Conservation (phyloP, 345 rosid species). For the Barbarea vulgaris region DNA sequence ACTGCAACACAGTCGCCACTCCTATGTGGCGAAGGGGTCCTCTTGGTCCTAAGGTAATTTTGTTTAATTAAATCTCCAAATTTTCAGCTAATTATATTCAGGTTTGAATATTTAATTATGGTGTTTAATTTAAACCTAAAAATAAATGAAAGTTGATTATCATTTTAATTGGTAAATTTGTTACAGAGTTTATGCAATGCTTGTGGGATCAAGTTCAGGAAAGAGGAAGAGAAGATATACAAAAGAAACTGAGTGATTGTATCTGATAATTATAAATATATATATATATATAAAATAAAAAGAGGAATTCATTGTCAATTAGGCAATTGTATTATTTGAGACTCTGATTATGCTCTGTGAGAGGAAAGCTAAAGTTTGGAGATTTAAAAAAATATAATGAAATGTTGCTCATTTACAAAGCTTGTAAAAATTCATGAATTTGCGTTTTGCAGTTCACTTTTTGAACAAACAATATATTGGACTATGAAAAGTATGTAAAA, state of each 20-base stretch:
- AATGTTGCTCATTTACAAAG: neutral
- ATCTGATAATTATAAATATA: neutral
- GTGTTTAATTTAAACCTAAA: neutral
- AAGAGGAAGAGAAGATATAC: conserved; percentile 25
- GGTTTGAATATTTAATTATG: conserved; percentile 10
- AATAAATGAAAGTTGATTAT: neutral
- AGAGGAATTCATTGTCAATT: neutral
- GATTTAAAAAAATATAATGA: neutral
- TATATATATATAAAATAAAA: neutral
- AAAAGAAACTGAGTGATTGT: conserved; percentile 2
- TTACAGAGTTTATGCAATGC: conserved; percentile 40
- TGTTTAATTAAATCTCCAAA: neutral
- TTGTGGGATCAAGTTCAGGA: conserved; percentile 43
- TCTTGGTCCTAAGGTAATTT: conserved; percentile 41
- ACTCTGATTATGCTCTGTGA: neutral
- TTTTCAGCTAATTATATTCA: neutral
- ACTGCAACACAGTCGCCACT: conserved; percentile 27
- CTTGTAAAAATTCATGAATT: conserved; percentile 7
- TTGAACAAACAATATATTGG: neutral
- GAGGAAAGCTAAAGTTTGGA: neutral
- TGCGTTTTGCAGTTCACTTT: neutral
- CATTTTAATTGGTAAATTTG: conserved; percentile 8
- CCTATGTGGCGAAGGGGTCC: conserved; percentile 48
- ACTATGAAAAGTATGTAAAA: neutral
- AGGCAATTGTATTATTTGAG: neutral